These are phyloP conservation scores for Candida yuanshanica DNA, from an alignment of 805 yeast species.

Conservation along the genomic window DNA sequence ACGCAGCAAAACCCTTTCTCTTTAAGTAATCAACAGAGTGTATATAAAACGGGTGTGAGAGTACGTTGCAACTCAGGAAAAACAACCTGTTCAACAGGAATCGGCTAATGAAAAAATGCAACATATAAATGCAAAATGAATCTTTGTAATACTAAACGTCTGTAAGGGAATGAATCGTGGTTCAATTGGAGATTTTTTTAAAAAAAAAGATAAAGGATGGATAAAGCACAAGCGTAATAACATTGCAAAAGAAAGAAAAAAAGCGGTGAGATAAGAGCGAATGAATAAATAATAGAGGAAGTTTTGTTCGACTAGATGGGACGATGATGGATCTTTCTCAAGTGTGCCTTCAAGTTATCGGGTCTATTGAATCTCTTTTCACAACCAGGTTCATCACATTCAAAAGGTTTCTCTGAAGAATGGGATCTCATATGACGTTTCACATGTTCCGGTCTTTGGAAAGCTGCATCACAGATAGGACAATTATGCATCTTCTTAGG, in stretches of 20 bases:
- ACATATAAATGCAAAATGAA: too few species aligned
- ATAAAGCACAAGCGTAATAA: not conserved
- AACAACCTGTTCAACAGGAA: not conserved
- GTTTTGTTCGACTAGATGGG: slow-evolving; percentile 57
- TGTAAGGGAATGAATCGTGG: slow-evolving; percentile 1
- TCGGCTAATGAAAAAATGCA: not conserved
- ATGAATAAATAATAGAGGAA: slow-evolving; percentile 23
- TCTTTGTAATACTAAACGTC: slow-evolving; percentile 3
- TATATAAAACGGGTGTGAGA: too few species aligned
- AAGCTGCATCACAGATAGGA: slow-evolving; percentile 54
- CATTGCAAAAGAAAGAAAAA: not conserved
- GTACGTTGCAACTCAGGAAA: too few species aligned
- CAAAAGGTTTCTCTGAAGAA: slow-evolving; percentile 72
- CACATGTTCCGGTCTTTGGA: slow-evolving; percentile 69
- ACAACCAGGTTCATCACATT: slow-evolving; percentile 60
- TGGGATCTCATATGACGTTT: slow-evolving; percentile 74
- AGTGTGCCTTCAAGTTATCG: slow-evolving; percentile 77
- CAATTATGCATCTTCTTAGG: slow-evolving; percentile 55
- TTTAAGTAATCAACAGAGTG: too few species aligned
- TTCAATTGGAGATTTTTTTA: not conserved
- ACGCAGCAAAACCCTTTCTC: too few species aligned
- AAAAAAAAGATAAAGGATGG: not conserved
- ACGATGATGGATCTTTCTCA: slow-evolving; percentile 57
- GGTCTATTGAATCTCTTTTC: slow-evolving; percentile 62
- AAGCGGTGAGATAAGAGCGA: not conserved